Percentiles rank a stretch among this genome's conserved stretches.
Conservation (phyloP, 2,329 filamentous ascomycete species). For the Arthrinium phaeospermum region DNA sequence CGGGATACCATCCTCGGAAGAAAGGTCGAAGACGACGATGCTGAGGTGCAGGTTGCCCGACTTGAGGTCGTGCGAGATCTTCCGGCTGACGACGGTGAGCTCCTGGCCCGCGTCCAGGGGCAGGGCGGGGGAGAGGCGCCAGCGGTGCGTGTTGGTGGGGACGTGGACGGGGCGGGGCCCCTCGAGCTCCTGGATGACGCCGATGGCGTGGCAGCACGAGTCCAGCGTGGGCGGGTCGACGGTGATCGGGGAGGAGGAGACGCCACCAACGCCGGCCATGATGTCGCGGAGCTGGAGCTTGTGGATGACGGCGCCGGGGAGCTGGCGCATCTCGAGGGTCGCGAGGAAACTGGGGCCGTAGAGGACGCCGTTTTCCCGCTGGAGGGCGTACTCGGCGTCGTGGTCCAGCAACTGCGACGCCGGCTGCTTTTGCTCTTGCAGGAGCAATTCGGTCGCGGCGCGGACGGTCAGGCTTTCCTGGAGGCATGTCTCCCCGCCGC, state of each 20-base stretch:
- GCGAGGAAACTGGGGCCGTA: neutral
- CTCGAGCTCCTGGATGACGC: neutral
- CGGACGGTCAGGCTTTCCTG: neutral
- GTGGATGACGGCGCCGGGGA: neutral
- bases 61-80: neutral
- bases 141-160: neutral
- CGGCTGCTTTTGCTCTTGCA: neutral
- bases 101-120: neutral
- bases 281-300: neutral
- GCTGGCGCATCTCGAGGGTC: neutral
- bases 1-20: neutral
- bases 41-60: neutral
- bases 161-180: neutral
- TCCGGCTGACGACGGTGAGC: neutral
- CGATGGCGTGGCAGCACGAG: neutral
- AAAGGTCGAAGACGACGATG: neutral
- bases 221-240: conserved; percentile 6
- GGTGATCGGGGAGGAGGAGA: neutral
- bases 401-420: neutral
- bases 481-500: neutral
- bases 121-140: neutral
- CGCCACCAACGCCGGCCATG: neutral
- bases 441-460: neutral
- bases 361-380: neutral
- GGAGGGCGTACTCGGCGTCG: neutral